phyloP scores from a whole-genome alignment of 805 yeast genomes.

The Candida peoriensis region DNA sequence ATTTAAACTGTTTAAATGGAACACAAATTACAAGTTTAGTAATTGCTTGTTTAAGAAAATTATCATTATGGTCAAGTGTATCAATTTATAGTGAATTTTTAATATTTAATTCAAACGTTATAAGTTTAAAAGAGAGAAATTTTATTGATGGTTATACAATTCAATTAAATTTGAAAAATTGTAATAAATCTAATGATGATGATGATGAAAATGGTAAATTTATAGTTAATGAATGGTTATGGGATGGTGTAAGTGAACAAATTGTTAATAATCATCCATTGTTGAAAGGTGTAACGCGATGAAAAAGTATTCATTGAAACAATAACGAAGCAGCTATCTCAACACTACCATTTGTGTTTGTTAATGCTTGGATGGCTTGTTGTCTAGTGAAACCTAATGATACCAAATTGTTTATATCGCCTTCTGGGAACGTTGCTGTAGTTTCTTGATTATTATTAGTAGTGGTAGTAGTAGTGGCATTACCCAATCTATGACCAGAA shows the following conservation, averaged over 20 bases:
- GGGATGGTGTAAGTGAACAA: constrained; percentile 24
- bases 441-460: constrained; percentile 1
- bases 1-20: constrained; percentile 85
- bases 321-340: constrained; percentile 83
- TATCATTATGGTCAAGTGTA: constrained; percentile 84
- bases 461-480: constrained; percentile 9
- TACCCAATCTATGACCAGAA: constrained; percentile 16
- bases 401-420: constrained; percentile 41
- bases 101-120: constrained; percentile 60
- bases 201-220: neutral
- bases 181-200: neutral
- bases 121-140: constrained; percentile 75
- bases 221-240: constrained; percentile 24
- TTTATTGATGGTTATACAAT: constrained; percentile 80
- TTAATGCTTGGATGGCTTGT: constrained; percentile 62
- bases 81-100: constrained; percentile 84
- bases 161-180: constrained; percentile 26
- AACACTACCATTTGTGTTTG: constrained; percentile 66
- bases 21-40: constrained; percentile 81
- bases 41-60: constrained; percentile 79
- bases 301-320: constrained; percentile 33
- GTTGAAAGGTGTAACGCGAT: too few species aligned
- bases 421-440: constrained; percentile 28
- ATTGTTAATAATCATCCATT: constrained; percentile 25
- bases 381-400: constrained; percentile 66